Evolutionary conservation across 352 stramenopile species (phyloP).

Genomic region (Pythium rishiriense): DNA sequence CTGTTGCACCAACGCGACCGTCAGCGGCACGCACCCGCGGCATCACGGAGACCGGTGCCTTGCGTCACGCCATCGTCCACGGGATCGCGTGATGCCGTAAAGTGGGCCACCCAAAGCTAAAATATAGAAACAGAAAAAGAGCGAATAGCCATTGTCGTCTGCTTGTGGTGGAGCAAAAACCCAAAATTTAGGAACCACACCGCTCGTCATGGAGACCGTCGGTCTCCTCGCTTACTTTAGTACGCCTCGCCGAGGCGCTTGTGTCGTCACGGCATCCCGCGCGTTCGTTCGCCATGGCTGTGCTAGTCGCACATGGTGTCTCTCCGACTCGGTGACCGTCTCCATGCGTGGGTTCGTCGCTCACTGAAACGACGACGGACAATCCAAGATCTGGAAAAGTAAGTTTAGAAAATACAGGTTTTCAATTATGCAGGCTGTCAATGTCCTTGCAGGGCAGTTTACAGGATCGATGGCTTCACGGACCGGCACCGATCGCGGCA

Average conservation of each 20-base stretch:
- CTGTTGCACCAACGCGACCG: neutral
- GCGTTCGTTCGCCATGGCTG: too few species aligned
- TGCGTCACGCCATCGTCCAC: neutral
- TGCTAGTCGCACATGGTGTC: too few species aligned
- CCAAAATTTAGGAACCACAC: constrained; percentile 4
- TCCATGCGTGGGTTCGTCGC: too few species aligned
- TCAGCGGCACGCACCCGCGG: neutral
- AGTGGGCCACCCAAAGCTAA: neutral
- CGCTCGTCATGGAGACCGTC: neutral
- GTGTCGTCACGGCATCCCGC: too few species aligned
- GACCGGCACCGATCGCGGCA: neutral
- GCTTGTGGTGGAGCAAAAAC: neutral
- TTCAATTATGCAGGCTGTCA: too few species aligned
- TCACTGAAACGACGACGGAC: too few species aligned
- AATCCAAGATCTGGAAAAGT: too few species aligned
- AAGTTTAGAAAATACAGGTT: too few species aligned
- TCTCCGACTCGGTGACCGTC: too few species aligned
- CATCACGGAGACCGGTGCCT: neutral
- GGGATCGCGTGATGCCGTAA: neutral
- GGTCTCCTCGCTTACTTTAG: neutral
- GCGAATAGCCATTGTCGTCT: neutral
- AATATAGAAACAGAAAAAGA: neutral
- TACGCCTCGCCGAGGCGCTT: too few species aligned
- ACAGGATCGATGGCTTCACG: too few species aligned
- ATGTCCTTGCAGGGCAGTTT: too few species aligned